Conservation (phyloP, 345 rosid genomes). For the Hypericum androsaemum region DNA sequence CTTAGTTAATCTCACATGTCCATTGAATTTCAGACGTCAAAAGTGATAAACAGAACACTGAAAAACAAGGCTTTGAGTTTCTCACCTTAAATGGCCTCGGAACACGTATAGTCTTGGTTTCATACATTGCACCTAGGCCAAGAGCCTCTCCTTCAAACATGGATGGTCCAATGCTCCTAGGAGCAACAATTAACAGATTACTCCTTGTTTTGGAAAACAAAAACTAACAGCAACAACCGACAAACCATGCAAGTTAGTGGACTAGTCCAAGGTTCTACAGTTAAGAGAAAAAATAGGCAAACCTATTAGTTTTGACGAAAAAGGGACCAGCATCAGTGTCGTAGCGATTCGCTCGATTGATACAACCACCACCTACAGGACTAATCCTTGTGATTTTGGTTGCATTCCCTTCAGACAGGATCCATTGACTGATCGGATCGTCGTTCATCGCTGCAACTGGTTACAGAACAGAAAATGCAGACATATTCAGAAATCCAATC, state of each 20-base stretch:
- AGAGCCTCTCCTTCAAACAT: conserved; percentile 94
- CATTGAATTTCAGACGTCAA: not conserved
- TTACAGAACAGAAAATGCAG: conserved; percentile 9
- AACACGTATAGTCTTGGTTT: conserved; percentile 61
- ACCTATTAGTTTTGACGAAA: conserved; percentile 90
- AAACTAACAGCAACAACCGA: conserved; percentile 1
- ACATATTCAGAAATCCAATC: conserved; percentile 1
- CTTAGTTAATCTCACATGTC: not conserved
- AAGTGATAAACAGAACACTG: not conserved
- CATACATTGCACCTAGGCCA: conserved; percentile 81
- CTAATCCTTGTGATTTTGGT: conserved; percentile 50
- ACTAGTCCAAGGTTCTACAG: conserved; percentile 1
- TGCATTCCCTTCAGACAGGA: conserved; percentile 77
- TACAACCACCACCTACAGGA: conserved; percentile 90
- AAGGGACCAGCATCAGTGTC: conserved; percentile 76
- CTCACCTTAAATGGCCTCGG: conserved; percentile 80
- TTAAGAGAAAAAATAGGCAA: not conserved
- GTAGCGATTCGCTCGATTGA: conserved; percentile 64
- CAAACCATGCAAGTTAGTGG: not conserved
- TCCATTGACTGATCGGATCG: conserved; percentile 84
- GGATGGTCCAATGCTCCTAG: conserved; percentile 69
- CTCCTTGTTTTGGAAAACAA: conserved; percentile 5
- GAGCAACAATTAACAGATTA: conserved; percentile 9
- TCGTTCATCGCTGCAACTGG: conserved; percentile 69
- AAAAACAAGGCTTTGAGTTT: conserved; percentile 3